Conservation (phyloP, 805 yeast genomes). For the Barnettozyma vustinii region DNA sequence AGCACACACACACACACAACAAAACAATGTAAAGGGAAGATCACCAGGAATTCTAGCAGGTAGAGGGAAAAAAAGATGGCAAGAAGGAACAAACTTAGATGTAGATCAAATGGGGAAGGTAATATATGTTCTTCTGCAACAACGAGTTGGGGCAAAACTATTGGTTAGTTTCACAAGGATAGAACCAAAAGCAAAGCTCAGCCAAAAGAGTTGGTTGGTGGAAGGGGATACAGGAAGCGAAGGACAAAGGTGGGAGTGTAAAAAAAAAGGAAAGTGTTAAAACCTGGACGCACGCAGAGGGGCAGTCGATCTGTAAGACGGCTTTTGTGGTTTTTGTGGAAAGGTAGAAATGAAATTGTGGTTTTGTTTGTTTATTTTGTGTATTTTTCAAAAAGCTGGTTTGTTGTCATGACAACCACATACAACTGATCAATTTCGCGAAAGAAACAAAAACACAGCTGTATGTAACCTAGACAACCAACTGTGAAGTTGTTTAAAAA, state of each 20-base stretch:
- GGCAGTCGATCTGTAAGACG: not conserved
- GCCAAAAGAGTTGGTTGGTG: not conserved
- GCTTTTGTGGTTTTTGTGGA: conserved; percentile 1
- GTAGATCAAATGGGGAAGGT: not conserved
- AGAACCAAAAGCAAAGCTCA: not conserved
- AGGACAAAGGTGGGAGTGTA: not conserved
- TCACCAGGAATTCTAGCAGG: not conserved
- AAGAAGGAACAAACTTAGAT: not conserved
- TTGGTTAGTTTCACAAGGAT: not conserved
- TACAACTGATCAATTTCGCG: not conserved
- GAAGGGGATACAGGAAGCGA: not conserved
- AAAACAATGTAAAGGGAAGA: not conserved
- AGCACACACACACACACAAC: not conserved
- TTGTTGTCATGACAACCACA: not conserved
- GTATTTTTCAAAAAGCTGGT: not conserved
- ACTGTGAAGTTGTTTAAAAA: not conserved
- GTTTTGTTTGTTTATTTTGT: conserved; percentile 4
- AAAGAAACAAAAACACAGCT: not conserved
- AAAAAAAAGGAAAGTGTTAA: not conserved
- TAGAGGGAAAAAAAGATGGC: not conserved
- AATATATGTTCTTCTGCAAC: not conserved
- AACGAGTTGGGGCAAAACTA: not conserved
- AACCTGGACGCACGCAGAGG: not conserved
- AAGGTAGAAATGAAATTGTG: not conserved
- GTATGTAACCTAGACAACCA: not conserved